These are phyloP conservation scores for Phaeoacremonium minimum DNA, from an alignment of 2,329 filamentous ascomycete species.

Conservation along the genomic window DNA sequence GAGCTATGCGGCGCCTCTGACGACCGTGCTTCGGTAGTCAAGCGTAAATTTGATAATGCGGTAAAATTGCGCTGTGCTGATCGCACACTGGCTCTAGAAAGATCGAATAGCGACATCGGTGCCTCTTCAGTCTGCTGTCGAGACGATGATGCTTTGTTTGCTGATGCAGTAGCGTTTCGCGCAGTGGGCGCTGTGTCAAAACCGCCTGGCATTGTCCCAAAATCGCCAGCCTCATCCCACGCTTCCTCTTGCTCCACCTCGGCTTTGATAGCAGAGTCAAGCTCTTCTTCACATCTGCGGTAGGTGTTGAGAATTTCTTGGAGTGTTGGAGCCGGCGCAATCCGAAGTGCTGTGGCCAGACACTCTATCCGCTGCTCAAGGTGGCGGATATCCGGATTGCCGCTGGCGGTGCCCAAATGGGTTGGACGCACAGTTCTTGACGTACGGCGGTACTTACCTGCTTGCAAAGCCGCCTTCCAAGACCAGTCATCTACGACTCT, in stretches of 20 bases:
- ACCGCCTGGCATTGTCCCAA: slow-evolving; percentile 50
- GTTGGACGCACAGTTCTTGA: slow-evolving; percentile 49
- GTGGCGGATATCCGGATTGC: slow-evolving; percentile 61
- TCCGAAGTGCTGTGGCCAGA: slow-evolving; percentile 67
- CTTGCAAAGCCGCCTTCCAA: slow-evolving; percentile 74
- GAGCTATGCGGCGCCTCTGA: slow-evolving; percentile 14
- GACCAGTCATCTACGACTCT: slow-evolving; percentile 57
- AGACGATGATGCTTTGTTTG: slow-evolving; percentile 40
- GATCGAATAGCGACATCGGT: slow-evolving; percentile 62
- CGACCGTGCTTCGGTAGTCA: slow-evolving; percentile 31
- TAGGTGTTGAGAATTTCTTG: slow-evolving; percentile 73
- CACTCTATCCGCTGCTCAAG: slow-evolving; percentile 80
- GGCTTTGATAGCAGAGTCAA: slow-evolving; percentile 60
- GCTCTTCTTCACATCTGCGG: slow-evolving; percentile 73
- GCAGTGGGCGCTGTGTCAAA: slow-evolving; percentile 37
- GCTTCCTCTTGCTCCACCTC: slow-evolving; percentile 66
- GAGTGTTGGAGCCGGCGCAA: slow-evolving; percentile 66
- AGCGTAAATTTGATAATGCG: slow-evolving; percentile 47
- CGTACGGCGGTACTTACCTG: slow-evolving; percentile 68
- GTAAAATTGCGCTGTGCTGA: slow-evolving; percentile 56
- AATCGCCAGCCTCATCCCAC: slow-evolving; percentile 64
- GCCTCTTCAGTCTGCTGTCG: slow-evolving; percentile 42
- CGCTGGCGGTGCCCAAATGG: slow-evolving; percentile 55
- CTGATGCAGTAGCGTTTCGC: slow-evolving; percentile 26
- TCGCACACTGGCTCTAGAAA: slow-evolving; percentile 56